A percentile compares a stretch with the other conserved stretches of the same genome.
Evolutionary conservation across 768 basidiomycete genomes (phyloP).

Genomic region (Phlegmacium glaucopus): DNA sequence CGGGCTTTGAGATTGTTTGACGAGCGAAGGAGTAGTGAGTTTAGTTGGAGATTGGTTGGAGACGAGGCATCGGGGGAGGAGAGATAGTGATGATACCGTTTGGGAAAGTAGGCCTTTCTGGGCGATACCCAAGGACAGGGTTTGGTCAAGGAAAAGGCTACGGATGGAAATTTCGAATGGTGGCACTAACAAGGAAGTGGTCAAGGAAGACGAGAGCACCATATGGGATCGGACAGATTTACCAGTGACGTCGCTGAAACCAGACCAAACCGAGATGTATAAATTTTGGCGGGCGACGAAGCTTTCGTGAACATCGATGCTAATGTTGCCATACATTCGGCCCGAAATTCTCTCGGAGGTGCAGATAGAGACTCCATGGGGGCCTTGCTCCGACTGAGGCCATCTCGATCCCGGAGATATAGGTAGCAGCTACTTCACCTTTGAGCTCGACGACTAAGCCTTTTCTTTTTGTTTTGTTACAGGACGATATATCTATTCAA

Average conservation of each 20-base stretch:
- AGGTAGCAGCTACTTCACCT: constrained; percentile 21
- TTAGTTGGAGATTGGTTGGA: constrained; percentile 26
- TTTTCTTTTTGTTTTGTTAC: constrained; percentile 3
- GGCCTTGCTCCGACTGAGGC: constrained; percentile 36
- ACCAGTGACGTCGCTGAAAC: too few relatives aligned
- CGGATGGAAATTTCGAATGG: too few relatives aligned
- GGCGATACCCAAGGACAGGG: background rate
- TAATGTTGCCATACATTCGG: too few relatives aligned
- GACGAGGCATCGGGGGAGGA: background rate
- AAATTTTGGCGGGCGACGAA: too few relatives aligned
- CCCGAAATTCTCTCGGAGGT: too few relatives aligned
- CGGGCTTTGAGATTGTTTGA: constrained; percentile 54
- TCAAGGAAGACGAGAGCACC: background rate
- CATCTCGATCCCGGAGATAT: constrained; percentile 34
- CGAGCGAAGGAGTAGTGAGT: constrained; percentile 52
- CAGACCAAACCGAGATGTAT: too few relatives aligned
- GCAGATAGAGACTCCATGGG: too few relatives aligned
- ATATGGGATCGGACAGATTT: constrained; percentile 19
- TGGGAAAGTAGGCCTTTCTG: background rate
- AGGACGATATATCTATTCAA: constrained; percentile 24
- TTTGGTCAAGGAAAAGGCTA: background rate
- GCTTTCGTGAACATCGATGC: too few relatives aligned
- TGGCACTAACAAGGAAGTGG: background rate
- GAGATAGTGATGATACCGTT: background rate
- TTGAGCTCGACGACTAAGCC: background rate